These are phyloP conservation scores for Chlorella sp. DNA, from an alignment of 139 green algal species.

Conservation along the genomic window DNA sequence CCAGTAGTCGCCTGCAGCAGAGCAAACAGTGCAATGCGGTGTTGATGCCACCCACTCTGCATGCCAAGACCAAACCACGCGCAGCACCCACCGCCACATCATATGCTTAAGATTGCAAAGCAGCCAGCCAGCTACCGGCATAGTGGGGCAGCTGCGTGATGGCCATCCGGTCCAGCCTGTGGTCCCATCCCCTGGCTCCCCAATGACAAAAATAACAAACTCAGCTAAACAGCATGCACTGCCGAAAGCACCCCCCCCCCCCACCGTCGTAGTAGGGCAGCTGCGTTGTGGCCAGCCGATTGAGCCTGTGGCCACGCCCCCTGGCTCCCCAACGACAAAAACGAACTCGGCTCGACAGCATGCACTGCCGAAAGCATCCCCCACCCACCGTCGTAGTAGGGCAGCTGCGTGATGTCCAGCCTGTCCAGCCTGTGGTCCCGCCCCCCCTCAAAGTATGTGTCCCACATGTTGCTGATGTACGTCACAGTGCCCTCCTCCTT, in stretches of 20 bases:
- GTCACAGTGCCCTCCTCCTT: conserved; percentile 79
- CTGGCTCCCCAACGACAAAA: too few relatives aligned
- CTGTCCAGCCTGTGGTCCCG: conserved; percentile 79
- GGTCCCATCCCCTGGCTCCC: too few relatives aligned
- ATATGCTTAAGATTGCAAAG: too few relatives aligned
- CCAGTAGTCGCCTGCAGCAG: conserved; percentile 92
- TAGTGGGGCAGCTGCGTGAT: conserved; percentile 91
- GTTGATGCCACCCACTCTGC: not conserved
- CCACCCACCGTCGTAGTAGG: conserved; percentile 94
- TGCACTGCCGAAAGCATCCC: too few relatives aligned
- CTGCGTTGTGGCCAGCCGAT: conserved; percentile 54
- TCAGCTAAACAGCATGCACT: too few relatives aligned
- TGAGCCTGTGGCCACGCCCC: too few relatives aligned
- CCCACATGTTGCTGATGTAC: conserved; percentile 91
- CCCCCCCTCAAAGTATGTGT: conserved; percentile 93
- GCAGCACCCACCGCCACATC: not conserved
- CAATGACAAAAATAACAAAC: conserved; percentile 48
- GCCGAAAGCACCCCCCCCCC: too few relatives aligned
- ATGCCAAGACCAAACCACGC: not conserved
- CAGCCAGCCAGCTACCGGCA: conserved; percentile 38
- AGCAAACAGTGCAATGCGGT: not conserved
- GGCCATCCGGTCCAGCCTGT: conserved; percentile 27
- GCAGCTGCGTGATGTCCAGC: conserved; percentile 71
- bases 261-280: conserved; percentile 97
- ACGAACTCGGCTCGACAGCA: too few relatives aligned